phyloP scores from a whole-genome alignment of 2,329 filamentous ascomycete genomes.

The Monosporascus sp. region DNA sequence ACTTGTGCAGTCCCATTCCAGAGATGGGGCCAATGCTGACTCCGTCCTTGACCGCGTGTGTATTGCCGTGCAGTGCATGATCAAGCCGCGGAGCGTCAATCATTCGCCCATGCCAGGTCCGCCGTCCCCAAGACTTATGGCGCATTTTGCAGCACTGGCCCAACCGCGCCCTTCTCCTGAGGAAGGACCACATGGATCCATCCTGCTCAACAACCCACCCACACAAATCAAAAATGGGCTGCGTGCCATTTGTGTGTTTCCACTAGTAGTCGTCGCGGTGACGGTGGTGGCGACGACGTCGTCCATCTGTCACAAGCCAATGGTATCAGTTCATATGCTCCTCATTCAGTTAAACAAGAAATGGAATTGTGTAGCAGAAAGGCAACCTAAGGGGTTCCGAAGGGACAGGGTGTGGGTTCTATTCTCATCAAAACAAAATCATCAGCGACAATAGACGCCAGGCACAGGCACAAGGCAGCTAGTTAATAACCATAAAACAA shows the following conservation, averaged over 20 bases:
- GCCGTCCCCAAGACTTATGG: too few relatives aligned
- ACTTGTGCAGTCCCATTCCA: too few relatives aligned
- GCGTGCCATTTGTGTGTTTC: not conserved
- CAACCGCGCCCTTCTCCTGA: not conserved
- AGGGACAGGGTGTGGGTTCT: slow-evolving; percentile 8
- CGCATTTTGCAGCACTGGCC: not conserved
- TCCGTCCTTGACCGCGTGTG: too few relatives aligned
- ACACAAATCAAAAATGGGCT: not conserved
- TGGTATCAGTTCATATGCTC: slow-evolving; percentile 31
- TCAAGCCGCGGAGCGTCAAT: too few relatives aligned
- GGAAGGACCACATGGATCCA: not conserved
- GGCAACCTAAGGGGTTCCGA: slow-evolving; percentile 4
- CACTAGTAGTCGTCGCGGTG: slow-evolving; percentile 5
- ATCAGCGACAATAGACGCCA: not conserved
- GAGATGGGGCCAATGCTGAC: too few relatives aligned
- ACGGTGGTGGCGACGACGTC: slow-evolving; percentile 28
- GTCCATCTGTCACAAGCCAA: slow-evolving; percentile 35
- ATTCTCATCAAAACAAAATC: too few relatives aligned
- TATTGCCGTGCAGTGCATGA: too few relatives aligned
- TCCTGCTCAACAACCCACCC: not conserved
- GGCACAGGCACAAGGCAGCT: slow-evolving; percentile 10
- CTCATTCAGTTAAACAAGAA: slow-evolving; percentile 11
- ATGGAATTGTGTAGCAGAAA: slow-evolving; percentile 15
- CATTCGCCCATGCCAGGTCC: too few relatives aligned
- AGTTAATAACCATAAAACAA: not conserved